Percentiles rank a stretch among this genome's conserved stretches.
Conservation (phyloP, 1,284 basidiomycete genomes). For the Ganoderma meredithae region DNA sequence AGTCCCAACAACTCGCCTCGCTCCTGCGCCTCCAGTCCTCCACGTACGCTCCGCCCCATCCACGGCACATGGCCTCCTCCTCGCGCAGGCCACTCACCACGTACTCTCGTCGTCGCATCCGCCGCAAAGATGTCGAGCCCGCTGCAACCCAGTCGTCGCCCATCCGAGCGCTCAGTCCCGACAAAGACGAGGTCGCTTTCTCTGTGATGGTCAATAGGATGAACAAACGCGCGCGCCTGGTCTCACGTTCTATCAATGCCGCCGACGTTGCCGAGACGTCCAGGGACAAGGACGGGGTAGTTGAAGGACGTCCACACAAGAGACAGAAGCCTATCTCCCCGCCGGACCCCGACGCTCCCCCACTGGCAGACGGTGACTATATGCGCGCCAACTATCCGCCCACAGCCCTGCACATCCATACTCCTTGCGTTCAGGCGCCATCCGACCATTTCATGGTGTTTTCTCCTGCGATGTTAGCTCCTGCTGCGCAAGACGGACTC, state of each 20-base stretch:
- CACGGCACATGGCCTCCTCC: slow-evolving; percentile 22
- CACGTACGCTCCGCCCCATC: slow-evolving; percentile 16
- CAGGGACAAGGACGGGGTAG: slow-evolving; percentile 10
- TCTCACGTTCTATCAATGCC: slow-evolving; percentile 30
- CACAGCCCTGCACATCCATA: slow-evolving; percentile 23
- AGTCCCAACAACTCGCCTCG: slow-evolving; percentile 18
- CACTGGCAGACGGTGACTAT: slow-evolving; percentile 19
- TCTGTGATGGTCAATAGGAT: slow-evolving; percentile 56
- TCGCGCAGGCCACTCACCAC: slow-evolving; percentile 37
- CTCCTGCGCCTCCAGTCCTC: slow-evolving; percentile 17
- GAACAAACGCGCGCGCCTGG: slow-evolving; percentile 54
- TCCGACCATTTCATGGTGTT: slow-evolving; percentile 31
- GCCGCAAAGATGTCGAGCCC: slow-evolving; percentile 14
- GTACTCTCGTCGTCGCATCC: slow-evolving; percentile 34
- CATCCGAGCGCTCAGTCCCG: slow-evolving; percentile 42
- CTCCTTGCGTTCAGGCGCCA: slow-evolving; percentile 31
- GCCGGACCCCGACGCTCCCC: slow-evolving; percentile 12
- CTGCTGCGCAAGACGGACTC: slow-evolving; percentile 41
- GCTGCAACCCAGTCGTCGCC: slow-evolving; percentile 43
- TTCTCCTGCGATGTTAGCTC: slow-evolving; percentile 24
- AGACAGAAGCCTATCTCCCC: slow-evolving; percentile 29
- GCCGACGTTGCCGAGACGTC: slow-evolving; percentile 10
- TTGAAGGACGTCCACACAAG: slow-evolving; percentile 32
- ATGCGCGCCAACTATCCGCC: slow-evolving; percentile 27
- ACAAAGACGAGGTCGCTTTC: slow-evolving; percentile 46